Base-by-base conservation (phyloP, 1,284 basidiomycete species). In the Sphaerobolus stellatus region DNA sequence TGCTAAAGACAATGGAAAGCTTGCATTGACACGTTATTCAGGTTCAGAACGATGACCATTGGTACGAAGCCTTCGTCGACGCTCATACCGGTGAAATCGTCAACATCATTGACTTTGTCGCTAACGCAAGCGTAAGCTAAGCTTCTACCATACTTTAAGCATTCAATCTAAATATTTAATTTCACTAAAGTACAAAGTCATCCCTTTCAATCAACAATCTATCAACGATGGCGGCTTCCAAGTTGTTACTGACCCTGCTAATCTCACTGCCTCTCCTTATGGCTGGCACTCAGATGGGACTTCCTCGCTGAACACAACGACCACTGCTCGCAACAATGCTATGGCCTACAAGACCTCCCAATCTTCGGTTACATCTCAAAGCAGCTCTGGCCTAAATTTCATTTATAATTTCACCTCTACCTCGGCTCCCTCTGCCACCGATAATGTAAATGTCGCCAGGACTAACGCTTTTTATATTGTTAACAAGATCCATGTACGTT, bases 21-120 rank as follows among this genome's bases (percentile, higher is more conserved):
- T 78, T 47, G 75, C 76, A 38, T 75, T 81, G 47, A 75, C 77
- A 82, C 61, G 81, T 83, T 29, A 64, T 81, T 33, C 79, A 82
- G 66, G 75, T 85, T 52, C 78, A 80, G 64, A 81, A 81, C 58
- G 75, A 77, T 24, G 70, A 68, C 59, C 74, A 76, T 28, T 86
- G 82, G 83, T 77, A 79, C 62, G 82, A 86, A 68, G 83, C 82
- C 2, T 83, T 81, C 62, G 77, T 85, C 46, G 82, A 85, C 58
- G 81, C 81, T 4, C 75, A 79, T 59, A 70, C 73, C 25, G 80
- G 80, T 25, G 75, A 82, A 46, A 65, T 86, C 30, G 62, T 82
- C 16, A 73, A 75, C 30, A 72, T 83, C 18, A 77, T 76, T 48
- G 81, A 85, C 64, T 86, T 79, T 57, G 76, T 77, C 20, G 64